These are phyloP conservation scores for Pseudozyma flocculosa DNA, from an alignment of 1,284 basidiomycete genomes.

Conservation along the genomic window DNA sequence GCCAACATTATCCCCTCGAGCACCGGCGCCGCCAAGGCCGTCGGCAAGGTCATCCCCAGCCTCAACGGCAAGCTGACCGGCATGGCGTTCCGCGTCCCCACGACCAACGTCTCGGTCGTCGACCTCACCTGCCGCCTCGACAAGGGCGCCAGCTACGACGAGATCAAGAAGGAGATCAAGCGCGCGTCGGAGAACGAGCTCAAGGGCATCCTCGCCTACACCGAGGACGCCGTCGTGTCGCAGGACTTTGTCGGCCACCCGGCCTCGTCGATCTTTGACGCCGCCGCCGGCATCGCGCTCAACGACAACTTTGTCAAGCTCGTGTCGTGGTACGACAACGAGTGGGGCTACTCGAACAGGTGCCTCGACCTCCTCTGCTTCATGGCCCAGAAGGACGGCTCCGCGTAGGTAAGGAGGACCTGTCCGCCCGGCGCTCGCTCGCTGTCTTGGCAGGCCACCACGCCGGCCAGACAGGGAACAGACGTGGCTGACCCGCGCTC, in stretches of 20 bases:
- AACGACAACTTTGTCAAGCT: conserved; percentile 94
- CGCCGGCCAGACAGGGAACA: too few relatives aligned
- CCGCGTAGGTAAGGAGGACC: conserved; percentile 48
- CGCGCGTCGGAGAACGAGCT: conserved; percentile 71
- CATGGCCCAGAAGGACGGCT: conserved; percentile 67
- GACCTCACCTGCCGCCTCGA: conserved; percentile 93
- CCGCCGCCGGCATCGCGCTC: conserved; percentile 86
- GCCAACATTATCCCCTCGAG: conserved; percentile 99
- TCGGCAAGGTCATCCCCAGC: conserved; percentile 96
- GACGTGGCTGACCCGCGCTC: too few relatives aligned
- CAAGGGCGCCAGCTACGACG: conserved; percentile 76
- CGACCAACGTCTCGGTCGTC: conserved; percentile 95
- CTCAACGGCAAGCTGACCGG: conserved; percentile 95
- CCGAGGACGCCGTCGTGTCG: conserved; percentile 90
- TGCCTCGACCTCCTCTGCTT: conserved; percentile 86
- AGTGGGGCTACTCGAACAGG: conserved; percentile 94
- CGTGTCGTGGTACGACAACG: conserved; percentile 79
- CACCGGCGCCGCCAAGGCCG: conserved; percentile 96
- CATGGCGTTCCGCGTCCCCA: conserved; percentile 97
- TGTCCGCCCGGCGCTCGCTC: not conserved
- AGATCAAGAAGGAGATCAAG: conserved; percentile 87
- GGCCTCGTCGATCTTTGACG: conserved; percentile 68
- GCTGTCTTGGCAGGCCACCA: too few relatives aligned
- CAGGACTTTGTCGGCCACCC: conserved; percentile 67
- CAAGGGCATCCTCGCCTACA: conserved; percentile 89